Evolutionary conservation across 805 yeast genomes (phyloP).

Genomic region (Yarrowia sp.): DNA sequence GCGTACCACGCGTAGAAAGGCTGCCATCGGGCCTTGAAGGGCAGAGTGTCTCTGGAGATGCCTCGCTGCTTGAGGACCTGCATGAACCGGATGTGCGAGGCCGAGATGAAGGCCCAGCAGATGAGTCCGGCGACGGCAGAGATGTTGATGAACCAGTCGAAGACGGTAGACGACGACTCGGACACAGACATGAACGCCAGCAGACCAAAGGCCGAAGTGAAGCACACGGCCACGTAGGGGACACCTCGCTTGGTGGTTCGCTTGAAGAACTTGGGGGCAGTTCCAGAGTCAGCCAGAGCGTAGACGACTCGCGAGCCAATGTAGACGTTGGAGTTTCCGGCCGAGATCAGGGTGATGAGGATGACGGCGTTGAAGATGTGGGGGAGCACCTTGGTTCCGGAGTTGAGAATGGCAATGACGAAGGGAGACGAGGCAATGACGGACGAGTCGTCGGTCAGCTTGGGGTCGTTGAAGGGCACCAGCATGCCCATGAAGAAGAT

Average conservation of each 20-base stretch:
- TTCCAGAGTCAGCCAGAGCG: conserved; percentile 66
- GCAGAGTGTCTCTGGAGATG: conserved; percentile 64
- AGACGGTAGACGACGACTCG: conserved; percentile 41
- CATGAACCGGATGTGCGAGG: conserved; percentile 70
- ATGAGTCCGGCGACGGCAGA: conserved; percentile 73
- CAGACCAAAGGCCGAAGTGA: conserved; percentile 55
- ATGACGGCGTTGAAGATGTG: conserved; percentile 58
- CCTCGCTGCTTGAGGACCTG: conserved; percentile 58
- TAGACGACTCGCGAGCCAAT: conserved; percentile 61
- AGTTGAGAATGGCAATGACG: conserved; percentile 51
- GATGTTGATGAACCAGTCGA: conserved; percentile 58
- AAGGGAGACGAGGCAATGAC: conserved; percentile 51
- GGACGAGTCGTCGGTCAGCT: conserved; percentile 43
- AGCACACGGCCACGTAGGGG: conserved; percentile 56
- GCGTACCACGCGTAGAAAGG: conserved; percentile 69
- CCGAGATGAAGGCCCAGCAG: conserved; percentile 70
- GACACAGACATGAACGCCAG: conserved; percentile 67
- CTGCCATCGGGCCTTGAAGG: conserved; percentile 71
- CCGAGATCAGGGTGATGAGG: conserved; percentile 59
- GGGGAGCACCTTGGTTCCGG: conserved; percentile 45
- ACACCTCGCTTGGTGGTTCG: conserved; percentile 68
- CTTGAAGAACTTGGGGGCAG: conserved; percentile 65
- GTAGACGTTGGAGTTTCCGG: conserved; percentile 63
- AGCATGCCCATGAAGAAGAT: conserved; percentile 55
- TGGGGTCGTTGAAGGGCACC: conserved; percentile 52